Evolutionary conservation across 2,329 filamentous ascomycete genomes (phyloP).

Genomic region (Hortaea werneckii): DNA sequence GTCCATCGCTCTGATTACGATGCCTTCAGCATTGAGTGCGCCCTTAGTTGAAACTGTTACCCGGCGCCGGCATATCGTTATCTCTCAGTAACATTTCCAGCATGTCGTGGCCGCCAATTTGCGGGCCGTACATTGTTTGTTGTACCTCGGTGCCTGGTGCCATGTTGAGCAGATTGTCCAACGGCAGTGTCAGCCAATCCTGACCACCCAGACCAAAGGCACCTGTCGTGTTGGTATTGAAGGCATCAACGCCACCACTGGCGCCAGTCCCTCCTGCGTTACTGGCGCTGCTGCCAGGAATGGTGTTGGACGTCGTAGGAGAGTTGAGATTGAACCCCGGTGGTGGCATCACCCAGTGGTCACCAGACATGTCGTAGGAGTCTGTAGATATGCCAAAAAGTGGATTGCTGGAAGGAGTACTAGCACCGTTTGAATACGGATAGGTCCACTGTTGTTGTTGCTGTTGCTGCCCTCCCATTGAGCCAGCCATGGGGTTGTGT

Average conservation of each 20-base stretch:
- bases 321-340: constrained; percentile 29
- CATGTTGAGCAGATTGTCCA: constrained; percentile 50
- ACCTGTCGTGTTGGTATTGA: constrained; percentile 10
- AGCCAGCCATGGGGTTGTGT: constrained; percentile 2
- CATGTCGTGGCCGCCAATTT: constrained; percentile 50
- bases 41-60: neutral
- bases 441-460: constrained; percentile 11
- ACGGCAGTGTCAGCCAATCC: constrained; percentile 53
- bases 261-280: constrained; percentile 3
- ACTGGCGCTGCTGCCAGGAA: constrained; percentile 20
- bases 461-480: constrained; percentile 4
- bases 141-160: constrained; percentile 46
- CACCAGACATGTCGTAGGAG: constrained; percentile 33
- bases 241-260: constrained; percentile 10
- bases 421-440: constrained; percentile 8
- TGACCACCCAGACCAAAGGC: constrained; percentile 22
- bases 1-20: no score
- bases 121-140: constrained; percentile 47
- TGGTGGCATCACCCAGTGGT: constrained; percentile 39
- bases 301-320: constrained; percentile 8
- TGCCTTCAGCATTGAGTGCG: no score
- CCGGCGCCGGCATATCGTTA: neutral
- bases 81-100: constrained; percentile 33
- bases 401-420: constrained; percentile 15
- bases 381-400: constrained; percentile 37